Evolutionary conservation across 2,329 filamentous ascomycete species (phyloP).

Genomic region (Celoporthe dispersa): DNA sequence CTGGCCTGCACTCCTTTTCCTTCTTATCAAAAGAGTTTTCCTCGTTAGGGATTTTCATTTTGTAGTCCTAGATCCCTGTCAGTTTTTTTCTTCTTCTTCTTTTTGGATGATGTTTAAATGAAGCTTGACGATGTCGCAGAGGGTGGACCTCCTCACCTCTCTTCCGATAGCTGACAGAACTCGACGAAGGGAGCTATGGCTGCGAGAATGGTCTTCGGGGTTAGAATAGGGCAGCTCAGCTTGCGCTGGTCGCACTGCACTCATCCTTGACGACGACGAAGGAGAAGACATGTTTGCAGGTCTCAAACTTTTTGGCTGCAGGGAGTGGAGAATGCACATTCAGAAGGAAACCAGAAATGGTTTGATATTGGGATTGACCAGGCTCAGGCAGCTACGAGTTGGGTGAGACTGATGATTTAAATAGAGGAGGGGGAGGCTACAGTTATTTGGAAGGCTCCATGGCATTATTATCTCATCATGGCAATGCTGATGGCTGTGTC

Average conservation of each 20-base stretch:
- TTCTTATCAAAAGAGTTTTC: neutral
- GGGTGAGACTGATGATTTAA: neutral
- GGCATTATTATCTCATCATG: neutral
- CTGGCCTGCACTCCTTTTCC: neutral
- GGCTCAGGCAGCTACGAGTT: neutral
- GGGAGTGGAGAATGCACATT: neutral
- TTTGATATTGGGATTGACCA: neutral
- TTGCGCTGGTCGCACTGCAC: neutral
- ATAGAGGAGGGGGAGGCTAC: neutral
- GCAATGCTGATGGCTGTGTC: neutral
- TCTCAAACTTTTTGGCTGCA: neutral
- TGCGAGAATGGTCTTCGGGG: neutral
- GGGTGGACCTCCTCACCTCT: neutral
- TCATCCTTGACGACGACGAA: neutral
- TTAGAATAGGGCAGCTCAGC: no score
- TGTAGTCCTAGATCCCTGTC: neutral
- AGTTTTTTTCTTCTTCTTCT: neutral
- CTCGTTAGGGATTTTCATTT: neutral
- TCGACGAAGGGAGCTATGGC: neutral
- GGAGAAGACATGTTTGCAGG: neutral
- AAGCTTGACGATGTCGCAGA: neutral
- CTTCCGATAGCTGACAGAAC: neutral
- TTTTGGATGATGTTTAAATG: neutral
- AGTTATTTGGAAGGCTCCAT: neutral
- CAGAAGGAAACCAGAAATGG: neutral